phyloP scores from a whole-genome alignment of 371 early-diverging fungal species.

The Lichtheimia hyalospora region DNA sequence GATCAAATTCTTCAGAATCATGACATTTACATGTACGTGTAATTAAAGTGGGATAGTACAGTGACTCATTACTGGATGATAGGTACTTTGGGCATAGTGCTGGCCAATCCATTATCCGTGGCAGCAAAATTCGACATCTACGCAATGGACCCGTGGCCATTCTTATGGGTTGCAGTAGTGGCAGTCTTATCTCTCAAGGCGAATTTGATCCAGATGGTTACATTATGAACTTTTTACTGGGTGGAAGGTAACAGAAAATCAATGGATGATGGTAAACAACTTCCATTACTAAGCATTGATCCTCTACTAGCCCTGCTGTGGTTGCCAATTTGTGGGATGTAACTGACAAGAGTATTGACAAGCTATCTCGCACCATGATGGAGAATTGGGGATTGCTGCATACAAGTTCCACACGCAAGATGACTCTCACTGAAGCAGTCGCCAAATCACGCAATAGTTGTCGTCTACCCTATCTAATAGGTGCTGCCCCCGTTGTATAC shows the following conservation, averaged over 20 bases:
- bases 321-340: constrained; percentile 99
- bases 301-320: constrained; percentile 74
- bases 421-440: constrained; percentile 76
- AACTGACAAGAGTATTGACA: constrained; percentile 97
- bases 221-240: constrained; percentile 78
- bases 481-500: constrained; percentile 95
- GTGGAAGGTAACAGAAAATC: constrained; percentile 57
- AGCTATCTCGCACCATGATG: constrained; percentile 73
- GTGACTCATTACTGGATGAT: not conserved
- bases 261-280: not conserved
- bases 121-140: constrained; percentile 64
- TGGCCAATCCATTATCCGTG: constrained; percentile 84
- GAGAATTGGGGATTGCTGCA: constrained; percentile 68
- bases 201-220: constrained; percentile 88
- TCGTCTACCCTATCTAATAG: constrained; percentile 83
- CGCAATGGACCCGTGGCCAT: constrained; percentile 72
- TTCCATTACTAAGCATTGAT: not conserved
- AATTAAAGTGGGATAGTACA: too few species aligned
- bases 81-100: constrained; percentile 99
- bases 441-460: constrained; percentile 74
- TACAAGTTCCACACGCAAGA: not conserved
- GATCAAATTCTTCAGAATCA: constrained; percentile 53
- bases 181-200: constrained; percentile 66
- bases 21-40: constrained; percentile 73
- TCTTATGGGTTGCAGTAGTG: constrained; percentile 93